Evolutionary conservation across 495 filamentous ascomycete species (phyloP), one percentile per base, ranked within the genome.

Genomic region (Sabuloglossum arenarium): DNA sequence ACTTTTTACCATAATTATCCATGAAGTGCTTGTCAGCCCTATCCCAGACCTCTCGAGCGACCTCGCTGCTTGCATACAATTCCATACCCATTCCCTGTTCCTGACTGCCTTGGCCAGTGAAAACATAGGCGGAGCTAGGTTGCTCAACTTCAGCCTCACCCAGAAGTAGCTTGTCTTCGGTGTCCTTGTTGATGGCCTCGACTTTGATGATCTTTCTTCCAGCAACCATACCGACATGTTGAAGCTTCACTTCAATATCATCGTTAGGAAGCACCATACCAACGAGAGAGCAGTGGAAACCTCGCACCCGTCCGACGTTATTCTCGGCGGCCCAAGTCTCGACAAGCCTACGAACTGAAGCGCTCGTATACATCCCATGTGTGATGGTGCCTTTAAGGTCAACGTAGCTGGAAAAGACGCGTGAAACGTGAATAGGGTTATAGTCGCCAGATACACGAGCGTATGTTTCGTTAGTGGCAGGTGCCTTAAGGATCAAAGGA

Each of bases 41-140:
- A 66, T 99, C 90, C 91, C 91, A 99, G 29, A 99, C 93, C 65
- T 96, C 90, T 69, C 84, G 86, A 50, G 91, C 91, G 32, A 99
- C 91, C 1, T 81, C 74, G 64, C 90, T 96, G 71, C 80, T 90
- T 57, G 71, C 82, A 63, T 99, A 99, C 34, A 99, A 78, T 67
- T 96, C 91, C 91, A 99, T 99, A 69, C 91, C 91, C 91, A 99
- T 99, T 52, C 91, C 91, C 66, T 97, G 93, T 67, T 97, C 91
- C 68, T 99, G 91, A 32, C 86, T 93, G 51, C 91, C 91, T 67
- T 99, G 91, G 34, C 91, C 91, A 53, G 91, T 99, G 70, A 99
- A 99, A 59, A 99, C 87, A 61, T 99, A 99, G 6, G 89, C 79
- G 23, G 89, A 89, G 23, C 90, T 85, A n/a, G 93, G 93, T 64